Conservation (phyloP, 495 filamentous ascomycete genomes). For the Trichoderma gamsii region DNA sequence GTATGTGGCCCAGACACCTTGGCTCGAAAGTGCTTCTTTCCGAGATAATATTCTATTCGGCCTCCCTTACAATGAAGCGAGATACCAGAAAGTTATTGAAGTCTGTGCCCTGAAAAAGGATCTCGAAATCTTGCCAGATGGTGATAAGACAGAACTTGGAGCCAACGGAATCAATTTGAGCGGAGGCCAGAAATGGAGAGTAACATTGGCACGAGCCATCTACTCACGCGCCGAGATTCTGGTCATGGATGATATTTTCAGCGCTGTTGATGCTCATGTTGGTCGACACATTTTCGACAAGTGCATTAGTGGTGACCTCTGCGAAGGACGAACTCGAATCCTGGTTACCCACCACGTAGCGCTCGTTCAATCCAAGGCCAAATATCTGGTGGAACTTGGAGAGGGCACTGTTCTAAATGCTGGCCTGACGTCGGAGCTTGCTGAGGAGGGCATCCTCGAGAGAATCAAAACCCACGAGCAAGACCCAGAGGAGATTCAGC, state of each 20-base stretch:
- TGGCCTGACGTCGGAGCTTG: constrained; percentile 53
- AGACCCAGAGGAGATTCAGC: constrained; percentile 36
- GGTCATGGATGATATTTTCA: constrained; percentile 81
- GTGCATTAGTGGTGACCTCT: constrained; percentile 63
- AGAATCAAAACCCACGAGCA: constrained; percentile 55
- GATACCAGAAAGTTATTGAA: constrained; percentile 59
- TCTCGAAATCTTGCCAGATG: constrained; percentile 64
- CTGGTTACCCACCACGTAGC: constrained; percentile 79
- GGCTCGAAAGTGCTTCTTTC: constrained; percentile 80
- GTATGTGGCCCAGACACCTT: constrained; percentile 76
- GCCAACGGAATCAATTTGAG: constrained; percentile 80
- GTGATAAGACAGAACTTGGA: constrained; percentile 72
- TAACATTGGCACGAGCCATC: constrained; percentile 70
- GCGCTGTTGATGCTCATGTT: constrained; percentile 66
- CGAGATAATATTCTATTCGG: constrained; percentile 71
- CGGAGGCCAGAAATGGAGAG: constrained; percentile 77
- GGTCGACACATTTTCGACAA: constrained; percentile 72
- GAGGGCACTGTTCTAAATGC: constrained; percentile 59
- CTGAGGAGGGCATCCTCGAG: constrained; percentile 48
- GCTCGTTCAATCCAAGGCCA: constrained; percentile 60
- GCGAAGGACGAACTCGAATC: constrained; percentile 65
- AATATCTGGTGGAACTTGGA: constrained; percentile 63
- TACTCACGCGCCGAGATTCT: constrained; percentile 77
- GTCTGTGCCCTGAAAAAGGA: constrained; percentile 71
- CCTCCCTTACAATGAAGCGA: constrained; percentile 55